These are phyloP conservation scores for Lentinula sp. DNA, from an alignment of 768 basidiomycete species.

Conservation along the genomic window DNA sequence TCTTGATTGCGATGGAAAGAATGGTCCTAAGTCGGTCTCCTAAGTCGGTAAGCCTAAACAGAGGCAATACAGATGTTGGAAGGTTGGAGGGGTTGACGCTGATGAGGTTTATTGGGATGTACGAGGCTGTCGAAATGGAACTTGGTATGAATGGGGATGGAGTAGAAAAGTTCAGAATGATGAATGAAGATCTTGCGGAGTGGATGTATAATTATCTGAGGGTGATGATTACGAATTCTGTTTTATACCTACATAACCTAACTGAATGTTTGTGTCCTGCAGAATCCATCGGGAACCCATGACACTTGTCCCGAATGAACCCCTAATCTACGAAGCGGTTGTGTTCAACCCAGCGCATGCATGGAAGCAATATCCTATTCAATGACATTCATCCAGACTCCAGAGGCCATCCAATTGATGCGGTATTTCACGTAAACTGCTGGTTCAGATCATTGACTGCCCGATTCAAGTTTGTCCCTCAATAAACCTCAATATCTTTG, in stretches of 20 bases:
- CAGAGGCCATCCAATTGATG: no score
- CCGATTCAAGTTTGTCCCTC: no score
- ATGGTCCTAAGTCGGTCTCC: neutral
- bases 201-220: constrained; percentile 48
- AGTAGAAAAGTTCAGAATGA: constrained; percentile 10
- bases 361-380: no score
- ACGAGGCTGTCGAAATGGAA: neutral
- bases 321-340: no score
- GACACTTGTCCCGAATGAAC: no score
- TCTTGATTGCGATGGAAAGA: neutral
- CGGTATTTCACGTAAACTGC: no score
- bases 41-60: neutral
- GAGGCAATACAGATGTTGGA: neutral
- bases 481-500: no score
- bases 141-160: neutral
- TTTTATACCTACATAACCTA: constrained; percentile 11
- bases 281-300: constrained; percentile 44
- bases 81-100: neutral
- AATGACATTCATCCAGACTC: no score
- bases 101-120: neutral
- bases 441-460: no score
- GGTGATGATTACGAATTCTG: constrained; percentile 20
- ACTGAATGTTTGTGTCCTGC: neutral
- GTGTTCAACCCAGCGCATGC: no score
- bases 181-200: constrained; percentile 29